phyloP scores from a whole-genome alignment of 768 basidiomycete species.

The Tricholoma hemisulphureum region DNA sequence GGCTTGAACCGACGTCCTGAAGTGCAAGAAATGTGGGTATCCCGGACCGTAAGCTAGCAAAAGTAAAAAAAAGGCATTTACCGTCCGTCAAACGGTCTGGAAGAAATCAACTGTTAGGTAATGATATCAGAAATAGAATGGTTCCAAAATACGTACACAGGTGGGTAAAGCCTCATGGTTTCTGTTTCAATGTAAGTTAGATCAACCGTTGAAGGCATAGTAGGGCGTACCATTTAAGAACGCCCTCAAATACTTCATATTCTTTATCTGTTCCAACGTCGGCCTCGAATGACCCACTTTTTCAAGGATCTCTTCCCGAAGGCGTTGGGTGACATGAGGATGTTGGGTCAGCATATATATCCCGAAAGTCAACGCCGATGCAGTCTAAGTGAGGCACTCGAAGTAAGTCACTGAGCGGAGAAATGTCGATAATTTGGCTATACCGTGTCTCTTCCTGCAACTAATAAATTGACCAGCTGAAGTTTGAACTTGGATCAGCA shows the following conservation, averaged over 20 bases:
- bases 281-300: slow-evolving; percentile 46
- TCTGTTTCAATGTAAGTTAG: slow-evolving; percentile 31
- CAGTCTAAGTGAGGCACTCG: slow-evolving; percentile 32
- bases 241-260: slow-evolving; percentile 59
- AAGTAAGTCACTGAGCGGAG: background rate
- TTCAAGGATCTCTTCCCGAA: slow-evolving; percentile 50
- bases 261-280: slow-evolving; percentile 53
- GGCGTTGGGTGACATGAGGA: slow-evolving; percentile 43
- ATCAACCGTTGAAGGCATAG: background rate
- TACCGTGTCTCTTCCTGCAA: slow-evolving; percentile 47
- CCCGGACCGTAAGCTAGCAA: too few relatives aligned
- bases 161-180: slow-evolving; percentile 51
- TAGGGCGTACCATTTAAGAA: slow-evolving; percentile 47
- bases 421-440: background rate
- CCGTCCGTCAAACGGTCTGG: background rate
- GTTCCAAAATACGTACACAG: slow-evolving; percentile 39
- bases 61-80: too few relatives aligned
- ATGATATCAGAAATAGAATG: too few relatives aligned
- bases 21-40: background rate
- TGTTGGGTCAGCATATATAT: slow-evolving; percentile 55
- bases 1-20: background rate
- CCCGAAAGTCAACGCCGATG: slow-evolving; percentile 50
- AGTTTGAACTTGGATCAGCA: background rate
- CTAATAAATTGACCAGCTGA: slow-evolving; percentile 37
- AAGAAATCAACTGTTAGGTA: background rate